Conservation (phyloP, 163 green algal genomes). For the Volvox carteri region DNA sequence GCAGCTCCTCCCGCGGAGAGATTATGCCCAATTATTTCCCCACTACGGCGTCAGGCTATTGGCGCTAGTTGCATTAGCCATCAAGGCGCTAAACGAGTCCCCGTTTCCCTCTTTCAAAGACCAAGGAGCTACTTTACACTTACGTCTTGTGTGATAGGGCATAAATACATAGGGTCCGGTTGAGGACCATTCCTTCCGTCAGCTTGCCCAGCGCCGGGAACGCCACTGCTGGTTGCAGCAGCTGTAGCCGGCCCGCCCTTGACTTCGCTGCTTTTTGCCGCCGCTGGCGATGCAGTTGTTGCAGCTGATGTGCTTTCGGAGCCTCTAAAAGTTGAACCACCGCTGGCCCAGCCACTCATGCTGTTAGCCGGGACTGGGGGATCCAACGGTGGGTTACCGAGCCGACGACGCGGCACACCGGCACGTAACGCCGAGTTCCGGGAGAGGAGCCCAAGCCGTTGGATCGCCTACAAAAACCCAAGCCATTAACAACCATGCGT, state of each 20-base stretch:
- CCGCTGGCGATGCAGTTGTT: neutral
- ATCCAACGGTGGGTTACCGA: neutral
- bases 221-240: neutral
- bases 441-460: constrained; percentile 30
- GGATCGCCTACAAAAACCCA: constrained; percentile 59
- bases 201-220: neutral
- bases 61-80: no score
- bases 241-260: neutral
- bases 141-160: constrained; percentile 67
- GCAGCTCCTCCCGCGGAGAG: no score
- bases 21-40: no score
- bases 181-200: neutral
- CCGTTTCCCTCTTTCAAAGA: no score
- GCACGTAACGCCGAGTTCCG: neutral
- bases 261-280: neutral
- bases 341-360: neutral
- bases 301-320: neutral
- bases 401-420: neutral
- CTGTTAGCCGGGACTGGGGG: constrained; percentile 30
- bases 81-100: no score
- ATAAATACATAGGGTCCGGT: constrained; percentile 60
- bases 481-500: no score
- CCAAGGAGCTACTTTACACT: no score
- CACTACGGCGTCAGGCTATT: no score
- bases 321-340: neutral